Evolutionary conservation across 257 asterid genomes (phyloP).

Genomic region (Nyctanthes arbortristis): DNA sequence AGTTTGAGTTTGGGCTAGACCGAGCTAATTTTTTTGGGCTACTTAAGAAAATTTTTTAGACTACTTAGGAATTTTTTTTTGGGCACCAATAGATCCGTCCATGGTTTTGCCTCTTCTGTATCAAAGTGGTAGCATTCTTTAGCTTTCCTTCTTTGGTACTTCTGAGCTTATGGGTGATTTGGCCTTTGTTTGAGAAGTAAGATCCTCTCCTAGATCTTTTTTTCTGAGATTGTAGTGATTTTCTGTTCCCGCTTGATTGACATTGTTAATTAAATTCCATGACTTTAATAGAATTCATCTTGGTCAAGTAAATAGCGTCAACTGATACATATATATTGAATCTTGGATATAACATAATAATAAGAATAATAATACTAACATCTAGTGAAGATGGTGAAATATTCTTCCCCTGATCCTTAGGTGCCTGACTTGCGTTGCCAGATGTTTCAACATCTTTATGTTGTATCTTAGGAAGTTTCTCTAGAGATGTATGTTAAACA

Average conservation of each 20-base stretch:
- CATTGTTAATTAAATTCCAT: too few relatives aligned
- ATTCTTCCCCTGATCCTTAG: too few relatives aligned
- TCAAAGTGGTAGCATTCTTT: slow-evolving; percentile 20
- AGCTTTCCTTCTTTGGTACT: slow-evolving; percentile 3
- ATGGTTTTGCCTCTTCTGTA: slow-evolving; percentile 19
- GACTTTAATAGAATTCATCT: slow-evolving; percentile 27
- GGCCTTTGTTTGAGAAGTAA: background rate
- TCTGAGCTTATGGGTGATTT: slow-evolving; percentile 23
- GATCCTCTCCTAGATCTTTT: slow-evolving; percentile 10
- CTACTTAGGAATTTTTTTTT: too few relatives aligned
- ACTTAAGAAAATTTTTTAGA: too few relatives aligned
- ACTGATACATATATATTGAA: slow-evolving; percentile 49
- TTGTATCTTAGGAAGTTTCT: slow-evolving; percentile 5
- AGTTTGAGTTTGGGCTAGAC: too few relatives aligned
- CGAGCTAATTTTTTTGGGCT: too few relatives aligned
- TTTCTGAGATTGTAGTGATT: slow-evolving; percentile 25
- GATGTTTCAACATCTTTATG: slow-evolving; percentile 8
- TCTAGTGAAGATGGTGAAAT: slow-evolving; percentile 32
- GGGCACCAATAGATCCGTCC: too few relatives aligned
- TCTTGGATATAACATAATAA: slow-evolving; percentile 41
- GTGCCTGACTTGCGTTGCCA: background rate
- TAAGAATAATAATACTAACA: slow-evolving; percentile 32
- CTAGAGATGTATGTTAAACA: slow-evolving; percentile 28
- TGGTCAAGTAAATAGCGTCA: slow-evolving; percentile 41
- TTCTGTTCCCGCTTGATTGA: slow-evolving; percentile 33